Percentiles rank a stretch among this genome's conserved stretches.
Evolutionary conservation across 495 filamentous ascomycete species (phyloP).

Genomic region (Penicillium desertorum): DNA sequence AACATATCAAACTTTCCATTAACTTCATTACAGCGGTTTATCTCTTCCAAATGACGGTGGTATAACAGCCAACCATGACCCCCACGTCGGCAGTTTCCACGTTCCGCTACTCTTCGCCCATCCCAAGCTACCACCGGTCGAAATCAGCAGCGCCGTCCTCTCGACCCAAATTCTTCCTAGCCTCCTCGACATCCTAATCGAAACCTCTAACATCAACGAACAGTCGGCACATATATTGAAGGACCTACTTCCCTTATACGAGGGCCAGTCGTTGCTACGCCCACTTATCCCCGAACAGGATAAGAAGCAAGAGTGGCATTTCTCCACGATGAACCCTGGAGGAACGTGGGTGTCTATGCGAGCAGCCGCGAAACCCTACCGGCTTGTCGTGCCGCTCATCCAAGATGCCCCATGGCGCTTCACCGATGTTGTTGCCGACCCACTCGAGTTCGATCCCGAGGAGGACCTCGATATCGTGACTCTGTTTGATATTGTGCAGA

Average conservation of each 20-base stretch:
- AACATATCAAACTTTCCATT: neutral
- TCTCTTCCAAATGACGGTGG: conserved; percentile 36
- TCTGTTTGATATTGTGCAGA: conserved; percentile 27
- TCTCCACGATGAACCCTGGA: conserved; percentile 44
- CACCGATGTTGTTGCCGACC: conserved; percentile 32
- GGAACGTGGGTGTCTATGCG: conserved; percentile 37
- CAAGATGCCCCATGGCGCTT: conserved; percentile 36
- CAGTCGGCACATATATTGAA: conserved; percentile 23
- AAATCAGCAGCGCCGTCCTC: conserved; percentile 32
- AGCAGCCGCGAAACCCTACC: conserved; percentile 33
- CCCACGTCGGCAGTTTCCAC: conserved; percentile 40
- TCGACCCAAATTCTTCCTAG: conserved; percentile 43
- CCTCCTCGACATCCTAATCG: conserved; percentile 42
- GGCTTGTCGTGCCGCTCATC: conserved; percentile 41
- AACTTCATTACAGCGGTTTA: conserved; percentile 20
- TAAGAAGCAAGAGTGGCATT: conserved; percentile 37
- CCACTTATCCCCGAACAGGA: conserved; percentile 20
- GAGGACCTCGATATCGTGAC: conserved; percentile 23
- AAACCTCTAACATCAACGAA: conserved; percentile 35
- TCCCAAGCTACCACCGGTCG: conserved; percentile 37
- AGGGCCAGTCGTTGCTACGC: conserved; percentile 43
- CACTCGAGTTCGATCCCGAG: conserved; percentile 24
- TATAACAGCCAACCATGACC: conserved; percentile 36
- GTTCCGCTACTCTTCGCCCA: conserved; percentile 44
- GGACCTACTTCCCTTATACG: conserved; percentile 38